A percentile compares a stretch with the other conserved stretches of the same genome.
These are phyloP conservation scores for Cronartium ribicola DNA, from an alignment of 1,284 basidiomycete genomes.

Conservation along the genomic window DNA sequence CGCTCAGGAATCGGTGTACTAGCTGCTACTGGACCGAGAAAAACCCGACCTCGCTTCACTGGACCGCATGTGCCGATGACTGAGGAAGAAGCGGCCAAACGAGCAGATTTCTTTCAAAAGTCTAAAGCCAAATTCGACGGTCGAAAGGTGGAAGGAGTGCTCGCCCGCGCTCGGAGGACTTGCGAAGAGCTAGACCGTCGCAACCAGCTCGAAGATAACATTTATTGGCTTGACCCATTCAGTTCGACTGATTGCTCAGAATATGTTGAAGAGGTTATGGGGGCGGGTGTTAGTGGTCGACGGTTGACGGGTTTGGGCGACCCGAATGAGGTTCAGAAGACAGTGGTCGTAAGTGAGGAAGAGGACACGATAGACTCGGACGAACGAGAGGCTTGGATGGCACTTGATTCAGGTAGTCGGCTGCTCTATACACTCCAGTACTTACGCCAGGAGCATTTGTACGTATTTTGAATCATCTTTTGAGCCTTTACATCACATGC, in stretches of 20 bases:
- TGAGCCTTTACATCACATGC: background rate
- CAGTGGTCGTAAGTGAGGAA: background rate
- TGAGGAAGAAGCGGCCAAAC: conserved; percentile 7
- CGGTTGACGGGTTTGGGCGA: background rate
- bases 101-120: conserved; percentile 10
- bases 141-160: conserved; percentile 11
- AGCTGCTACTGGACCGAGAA: background rate
- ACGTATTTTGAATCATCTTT: conserved; percentile 3
- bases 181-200: conserved; percentile 37
- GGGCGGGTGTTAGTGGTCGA: background rate
- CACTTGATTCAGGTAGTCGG: conserved; percentile 29
- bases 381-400: conserved; percentile 23
- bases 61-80: background rate
- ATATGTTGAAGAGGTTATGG: background rate
- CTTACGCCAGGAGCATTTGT: conserved; percentile 33
- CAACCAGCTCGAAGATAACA: conserved; percentile 21
- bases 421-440: conserved; percentile 17
- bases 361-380: background rate
- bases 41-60: background rate
- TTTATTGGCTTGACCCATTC: conserved; percentile 17
- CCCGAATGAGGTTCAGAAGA: background rate
- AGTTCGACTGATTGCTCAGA: background rate
- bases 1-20: conserved; percentile 6
- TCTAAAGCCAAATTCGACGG: conserved; percentile 25
- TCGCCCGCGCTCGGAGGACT: conserved; percentile 22